Evolutionary conservation across 2,329 filamentous ascomycete species (phyloP), one percentile per base, ranked within the genome.

Genomic region (Fusarium armeniacum): DNA sequence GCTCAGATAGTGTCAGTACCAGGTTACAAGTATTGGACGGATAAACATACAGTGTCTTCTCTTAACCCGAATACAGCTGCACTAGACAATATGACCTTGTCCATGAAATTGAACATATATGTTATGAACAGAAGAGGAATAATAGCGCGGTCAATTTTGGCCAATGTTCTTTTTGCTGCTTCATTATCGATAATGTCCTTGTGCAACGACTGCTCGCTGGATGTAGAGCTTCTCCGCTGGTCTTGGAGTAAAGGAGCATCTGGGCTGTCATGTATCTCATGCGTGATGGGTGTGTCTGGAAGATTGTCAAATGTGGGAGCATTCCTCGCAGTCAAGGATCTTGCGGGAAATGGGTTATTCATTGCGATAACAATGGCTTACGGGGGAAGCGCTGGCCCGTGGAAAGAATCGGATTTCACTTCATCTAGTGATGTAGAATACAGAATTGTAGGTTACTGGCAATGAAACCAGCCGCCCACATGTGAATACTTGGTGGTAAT

Each of bases 31-130:
- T 6, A 10, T 22, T 9, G 1, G 3, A 13, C 4, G 10, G 26
- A 11, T 4, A 36, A 28, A 57, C 75, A 43, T 44, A 80, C 78
- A 18, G 78, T 83, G 69, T 87, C 86, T 3, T 85, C 76, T 8
- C 78, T 78, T n/a, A 88, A 72, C 0, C 85, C 86, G 67, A 89
- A 89, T 0, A 89, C 85, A 6, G 85, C 80, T 0, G 87, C 86
- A 62, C 83, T 86, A 0, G 85, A 86, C 2, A 88, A 73, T 58
- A 86, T 86, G 1, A 83, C 83, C 73, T 90, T 90, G 75, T 90
- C 87, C 81, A 89, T 87, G 60, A 89, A 89, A 71, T 88, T 87
- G 65, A 89, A 75, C 78, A 85, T 84, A 71, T 89, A 89, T 0
- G 84, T 87, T 43, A 84, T 68, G 63, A 89, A 88, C 12, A 89